A percentile compares a stretch with the other conserved stretches of the same genome.
These are phyloP conservation scores for Sclerotinia trifoliorum DNA, from an alignment of 2,329 filamentous ascomycete genomes.

Conservation along the genomic window DNA sequence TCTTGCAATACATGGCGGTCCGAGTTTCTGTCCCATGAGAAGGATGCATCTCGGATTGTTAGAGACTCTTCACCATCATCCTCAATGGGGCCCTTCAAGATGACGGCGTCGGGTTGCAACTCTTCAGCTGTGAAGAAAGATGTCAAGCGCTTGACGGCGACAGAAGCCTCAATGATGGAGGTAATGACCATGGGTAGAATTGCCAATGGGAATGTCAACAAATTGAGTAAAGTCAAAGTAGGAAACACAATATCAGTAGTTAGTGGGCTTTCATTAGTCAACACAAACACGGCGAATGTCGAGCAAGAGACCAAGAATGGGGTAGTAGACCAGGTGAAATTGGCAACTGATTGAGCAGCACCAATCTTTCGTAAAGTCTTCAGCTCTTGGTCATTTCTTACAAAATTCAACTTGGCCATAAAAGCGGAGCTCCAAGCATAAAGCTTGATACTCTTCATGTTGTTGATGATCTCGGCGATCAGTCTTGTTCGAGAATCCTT, in stretches of 20 bases:
- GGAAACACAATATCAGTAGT: conserved; percentile 97
- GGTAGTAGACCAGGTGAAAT: conserved; percentile 97
- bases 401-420: conserved; percentile 94
- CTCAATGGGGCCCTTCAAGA: conserved; percentile 64
- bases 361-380: conserved; percentile 96
- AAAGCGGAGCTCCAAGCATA: conserved; percentile 98
- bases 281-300: conserved; percentile 91
- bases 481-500: conserved; percentile 90
- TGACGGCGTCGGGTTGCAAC: conserved; percentile 80
- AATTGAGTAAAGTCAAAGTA: conserved; percentile 87
- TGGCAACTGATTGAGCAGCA: conserved; percentile 87
- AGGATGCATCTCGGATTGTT: conserved; percentile 77
- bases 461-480: conserved; percentile 97
- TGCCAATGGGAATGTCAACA: conserved; percentile 90
- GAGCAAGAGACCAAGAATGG: conserved; percentile 97
- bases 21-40: conserved; percentile 91
- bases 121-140: conserved; percentile 86
- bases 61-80: conserved; percentile 84
- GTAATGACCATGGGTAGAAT: conserved; percentile 98
- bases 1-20: conserved; percentile 69
- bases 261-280: conserved; percentile 76
- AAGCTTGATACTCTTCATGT: conserved; percentile 99
- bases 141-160: conserved; percentile 83
- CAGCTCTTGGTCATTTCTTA: conserved; percentile 92
- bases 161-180: conserved; percentile 90